phyloP scores from a whole-genome alignment of 208 protist species.

The Crithidia thermophila region DNA sequence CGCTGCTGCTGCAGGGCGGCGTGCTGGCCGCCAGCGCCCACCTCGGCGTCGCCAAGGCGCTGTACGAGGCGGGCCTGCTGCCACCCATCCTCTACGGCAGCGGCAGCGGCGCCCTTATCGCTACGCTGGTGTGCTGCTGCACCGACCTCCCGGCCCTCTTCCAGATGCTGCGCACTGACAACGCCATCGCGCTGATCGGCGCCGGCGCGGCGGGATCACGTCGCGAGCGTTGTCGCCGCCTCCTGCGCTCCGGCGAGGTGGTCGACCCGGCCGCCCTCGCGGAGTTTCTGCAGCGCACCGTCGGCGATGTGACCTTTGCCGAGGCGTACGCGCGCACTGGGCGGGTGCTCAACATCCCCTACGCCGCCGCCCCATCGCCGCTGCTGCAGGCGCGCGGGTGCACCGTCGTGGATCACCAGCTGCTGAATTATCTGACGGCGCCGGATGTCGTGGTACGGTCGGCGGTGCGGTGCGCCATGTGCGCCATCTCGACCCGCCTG shows the following conservation, averaged over 20 bases:
- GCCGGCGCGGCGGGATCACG: not conserved
- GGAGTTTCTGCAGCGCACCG: slow-evolving; percentile 47
- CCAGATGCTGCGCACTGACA: not conserved
- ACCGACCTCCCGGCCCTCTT: slow-evolving; percentile 35
- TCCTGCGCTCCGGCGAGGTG: slow-evolving; percentile 47
- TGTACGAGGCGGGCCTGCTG: slow-evolving; percentile 61
- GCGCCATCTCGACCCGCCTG: not conserved
- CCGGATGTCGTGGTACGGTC: slow-evolving; percentile 74
- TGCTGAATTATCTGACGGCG: slow-evolving; percentile 82
- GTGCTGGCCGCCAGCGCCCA: slow-evolving; percentile 61
- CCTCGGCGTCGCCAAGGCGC: slow-evolving; percentile 69
- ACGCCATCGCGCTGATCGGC: slow-evolving; percentile 12
- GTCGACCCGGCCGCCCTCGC: slow-evolving; percentile 59
- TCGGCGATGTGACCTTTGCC: slow-evolving; percentile 82
- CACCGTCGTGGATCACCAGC: slow-evolving; percentile 18
- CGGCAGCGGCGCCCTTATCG: slow-evolving; percentile 61
- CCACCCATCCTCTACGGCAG: slow-evolving; percentile 70
- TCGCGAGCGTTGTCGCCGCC: slow-evolving; percentile 28
- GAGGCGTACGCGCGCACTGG: slow-evolving; percentile 81
- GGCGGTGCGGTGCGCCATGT: slow-evolving; percentile 44
- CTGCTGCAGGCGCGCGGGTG: slow-evolving; percentile 8
- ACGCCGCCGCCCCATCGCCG: slow-evolving; percentile 21
- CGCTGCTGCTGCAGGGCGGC: slow-evolving; percentile 67
- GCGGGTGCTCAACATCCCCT: slow-evolving; percentile 81
- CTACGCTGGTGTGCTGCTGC: slow-evolving; percentile 63